Percentiles rank a stretch among this genome's conserved stretches.
Evolutionary conservation across 345 rosid species (phyloP).

Genomic region (Triadica sebifera): DNA sequence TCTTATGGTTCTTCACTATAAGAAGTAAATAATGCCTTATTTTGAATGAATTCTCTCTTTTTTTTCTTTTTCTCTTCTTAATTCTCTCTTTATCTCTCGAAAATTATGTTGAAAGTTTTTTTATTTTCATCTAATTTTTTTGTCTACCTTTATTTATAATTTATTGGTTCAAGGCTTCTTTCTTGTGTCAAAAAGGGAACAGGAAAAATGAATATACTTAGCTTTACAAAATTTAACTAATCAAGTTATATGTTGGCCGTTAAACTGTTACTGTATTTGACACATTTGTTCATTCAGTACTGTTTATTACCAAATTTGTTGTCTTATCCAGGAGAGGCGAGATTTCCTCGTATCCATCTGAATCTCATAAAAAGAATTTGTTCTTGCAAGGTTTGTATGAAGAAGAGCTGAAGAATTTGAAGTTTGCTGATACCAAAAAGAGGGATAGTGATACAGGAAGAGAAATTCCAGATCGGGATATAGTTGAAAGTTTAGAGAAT

Average conservation of each 20-base stretch:
- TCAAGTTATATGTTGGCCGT: background rate
- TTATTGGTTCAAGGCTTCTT: background rate
- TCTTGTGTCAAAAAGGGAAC: background rate
- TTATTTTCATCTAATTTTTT: background rate
- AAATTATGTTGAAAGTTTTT: background rate
- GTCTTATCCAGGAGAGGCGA: conserved; percentile 54
- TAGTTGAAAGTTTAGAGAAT: conserved; percentile 63
- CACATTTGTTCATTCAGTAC: background rate
- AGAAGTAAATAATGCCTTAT: background rate
- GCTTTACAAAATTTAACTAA: background rate
- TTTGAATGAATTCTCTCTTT: background rate
- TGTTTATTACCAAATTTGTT: background rate
- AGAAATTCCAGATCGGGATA: conserved; percentile 63
- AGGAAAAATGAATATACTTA: background rate
- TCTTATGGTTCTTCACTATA: background rate
- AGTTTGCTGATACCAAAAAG: conserved; percentile 14
- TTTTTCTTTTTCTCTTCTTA: background rate
- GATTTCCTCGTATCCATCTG: conserved; percentile 56
- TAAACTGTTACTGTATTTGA: background rate
- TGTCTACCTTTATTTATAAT: background rate
- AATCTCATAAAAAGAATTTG: conserved; percentile 58
- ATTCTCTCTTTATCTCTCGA: background rate
- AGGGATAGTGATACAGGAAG: conserved; percentile 31
- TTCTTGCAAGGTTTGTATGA: conserved; percentile 75
- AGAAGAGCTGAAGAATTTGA: conserved; percentile 40